phyloP scores from a whole-genome alignment of 345 rosid species.

The Acer saccharum region DNA sequence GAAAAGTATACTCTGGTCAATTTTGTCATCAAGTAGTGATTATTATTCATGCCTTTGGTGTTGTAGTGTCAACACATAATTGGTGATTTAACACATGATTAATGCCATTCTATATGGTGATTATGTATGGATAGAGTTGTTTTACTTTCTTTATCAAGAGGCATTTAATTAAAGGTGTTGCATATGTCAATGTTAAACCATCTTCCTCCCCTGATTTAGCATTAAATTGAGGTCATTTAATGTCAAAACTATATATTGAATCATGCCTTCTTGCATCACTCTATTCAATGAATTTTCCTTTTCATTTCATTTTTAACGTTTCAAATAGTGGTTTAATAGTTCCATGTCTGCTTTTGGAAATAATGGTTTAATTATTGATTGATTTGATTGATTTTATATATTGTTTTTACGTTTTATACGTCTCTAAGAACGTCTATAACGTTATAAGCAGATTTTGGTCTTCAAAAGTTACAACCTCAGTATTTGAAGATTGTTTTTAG shows the following conservation, averaged over 20 bases:
- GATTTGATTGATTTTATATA: too few relatives aligned
- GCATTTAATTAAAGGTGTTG: not conserved
- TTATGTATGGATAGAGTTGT: not conserved
- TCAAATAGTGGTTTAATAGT: too few relatives aligned
- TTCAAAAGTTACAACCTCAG: too few relatives aligned
- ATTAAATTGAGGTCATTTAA: not conserved
- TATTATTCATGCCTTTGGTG: conserved; percentile 4
- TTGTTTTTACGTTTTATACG: too few relatives aligned
- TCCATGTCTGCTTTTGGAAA: too few relatives aligned
- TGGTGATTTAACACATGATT: not conserved
- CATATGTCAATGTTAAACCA: not conserved
- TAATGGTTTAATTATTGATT: too few relatives aligned
- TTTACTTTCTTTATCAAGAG: not conserved
- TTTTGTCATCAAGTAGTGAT: not conserved
- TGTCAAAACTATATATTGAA: not conserved
- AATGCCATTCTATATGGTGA: not conserved
- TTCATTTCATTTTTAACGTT: too few relatives aligned
- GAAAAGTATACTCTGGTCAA: not conserved
- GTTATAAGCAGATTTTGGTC: too few relatives aligned
- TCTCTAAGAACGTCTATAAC: too few relatives aligned
- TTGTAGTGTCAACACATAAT: conserved; percentile 2
- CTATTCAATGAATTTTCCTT: not conserved
- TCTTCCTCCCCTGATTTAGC: not conserved
- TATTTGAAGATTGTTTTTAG: too few relatives aligned
- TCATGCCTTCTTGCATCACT: conserved; percentile 7